phyloP scores from a whole-genome alignment of 371 early-diverging fungal genomes.

The Mortierella sp. region DNA sequence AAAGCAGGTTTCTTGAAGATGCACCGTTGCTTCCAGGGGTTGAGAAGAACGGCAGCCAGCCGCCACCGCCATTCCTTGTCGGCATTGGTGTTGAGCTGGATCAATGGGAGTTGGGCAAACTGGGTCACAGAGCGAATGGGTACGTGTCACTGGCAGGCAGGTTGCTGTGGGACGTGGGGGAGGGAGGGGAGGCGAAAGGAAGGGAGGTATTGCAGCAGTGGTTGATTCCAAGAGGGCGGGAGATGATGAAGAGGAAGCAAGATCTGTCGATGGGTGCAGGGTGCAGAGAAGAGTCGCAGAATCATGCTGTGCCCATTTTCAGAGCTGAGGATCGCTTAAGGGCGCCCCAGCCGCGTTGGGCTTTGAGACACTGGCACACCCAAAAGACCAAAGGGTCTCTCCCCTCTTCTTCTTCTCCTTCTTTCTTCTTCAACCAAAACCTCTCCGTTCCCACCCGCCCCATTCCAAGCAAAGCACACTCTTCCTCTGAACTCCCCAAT shows the following conservation, averaged over 20 bases:
- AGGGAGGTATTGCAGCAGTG: neutral
- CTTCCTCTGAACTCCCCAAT: slow-evolving; percentile 8
- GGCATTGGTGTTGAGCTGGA: slow-evolving; percentile 20
- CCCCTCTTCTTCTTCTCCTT: neutral
- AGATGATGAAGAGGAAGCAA: neutral
- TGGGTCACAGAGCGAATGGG: neutral
- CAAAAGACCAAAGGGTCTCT: too few relatives aligned
- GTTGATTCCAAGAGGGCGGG: neutral
- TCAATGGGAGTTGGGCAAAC: neutral
- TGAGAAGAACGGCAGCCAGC: slow-evolving; percentile 33
- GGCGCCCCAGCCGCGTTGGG: too few relatives aligned
- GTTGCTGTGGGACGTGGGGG: neutral
- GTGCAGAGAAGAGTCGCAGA: too few relatives aligned
- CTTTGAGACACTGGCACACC: too few relatives aligned
- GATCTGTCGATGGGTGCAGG: neutral
- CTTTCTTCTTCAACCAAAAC: neutral
- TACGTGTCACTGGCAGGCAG: neutral
- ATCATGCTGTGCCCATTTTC: too few relatives aligned
- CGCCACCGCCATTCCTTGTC: slow-evolving; percentile 20
- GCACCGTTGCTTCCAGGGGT: slow-evolving; percentile 14
- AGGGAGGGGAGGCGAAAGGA: neutral
- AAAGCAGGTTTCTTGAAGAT: slow-evolving; percentile 12
- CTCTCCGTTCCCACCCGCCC: neutral
- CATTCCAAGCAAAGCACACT: slow-evolving; percentile 1
- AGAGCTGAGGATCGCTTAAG: too few relatives aligned